Base-by-base conservation (phyloP, 2,329 filamentous ascomycete species). In the Venturia carpophila region DNA sequence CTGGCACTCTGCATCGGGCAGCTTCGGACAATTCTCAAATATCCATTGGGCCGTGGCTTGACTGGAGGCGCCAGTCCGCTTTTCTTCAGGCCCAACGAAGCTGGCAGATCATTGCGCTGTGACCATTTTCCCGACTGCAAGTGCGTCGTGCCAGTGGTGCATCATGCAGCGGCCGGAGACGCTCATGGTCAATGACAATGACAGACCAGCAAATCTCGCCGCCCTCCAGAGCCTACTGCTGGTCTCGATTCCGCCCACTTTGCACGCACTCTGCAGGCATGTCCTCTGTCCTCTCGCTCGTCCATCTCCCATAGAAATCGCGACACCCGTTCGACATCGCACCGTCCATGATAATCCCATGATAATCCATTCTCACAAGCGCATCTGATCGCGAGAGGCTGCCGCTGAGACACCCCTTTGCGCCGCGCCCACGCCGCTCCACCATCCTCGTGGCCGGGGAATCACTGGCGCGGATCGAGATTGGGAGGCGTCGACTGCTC, bases 51-150 rank as follows among this genome's bases (percentile, higher is more conserved):
- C 52, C 27, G n/a, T 34, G 49, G 49, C 49, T 56, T 34, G n/a
- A 24, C n/a, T 21, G 10, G 6, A 13, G 10, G 9, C n/a, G 17
- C 27, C 30, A 37, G 52, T 55, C 45, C 49, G 30, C 30, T 37
- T 19, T 58, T 58, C 52, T 58, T 37, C 27, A 58, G 37, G 52
- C 30, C 37, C 52, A 58, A n/a, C n/a, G n/a, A n/a, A 37, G 52
- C 52, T 27, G 52, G 52, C 52, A 58, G 52, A 58, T 56, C 52
- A 34, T 58, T 15, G 52, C 37, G 52, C 52, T 9, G 52, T 58
- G 52, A 58, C 30, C 27, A 58, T 37, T 58, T 37, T 58, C 52
- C 52, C 27, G 52, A 15, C 27, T 37, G 15, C 9, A 10, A 58
- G 30, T 37, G 52, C 52, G 30, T 58, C n/a, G 1, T 3, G 4